Conservation (phyloP, 306 rosid genomes). For the Fragaria iinumae region DNA sequence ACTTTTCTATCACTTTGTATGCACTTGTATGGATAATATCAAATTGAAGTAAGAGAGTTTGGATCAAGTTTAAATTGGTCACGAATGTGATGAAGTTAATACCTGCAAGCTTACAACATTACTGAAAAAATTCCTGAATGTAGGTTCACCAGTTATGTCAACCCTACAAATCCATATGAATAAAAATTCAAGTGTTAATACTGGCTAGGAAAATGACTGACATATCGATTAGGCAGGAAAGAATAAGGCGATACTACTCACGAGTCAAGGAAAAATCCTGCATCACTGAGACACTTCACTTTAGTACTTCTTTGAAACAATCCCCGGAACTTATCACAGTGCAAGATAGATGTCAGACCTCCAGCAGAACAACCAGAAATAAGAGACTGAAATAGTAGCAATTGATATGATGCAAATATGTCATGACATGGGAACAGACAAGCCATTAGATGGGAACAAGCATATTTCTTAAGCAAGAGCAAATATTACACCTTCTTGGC, state of each 20-base stretch:
- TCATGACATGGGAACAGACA: background rate
- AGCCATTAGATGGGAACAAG: background rate
- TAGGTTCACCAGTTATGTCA: constrained; percentile 63
- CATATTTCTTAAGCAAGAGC: constrained; percentile 2
- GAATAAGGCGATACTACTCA: constrained; percentile 28
- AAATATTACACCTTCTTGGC: constrained; percentile 53
- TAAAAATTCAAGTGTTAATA: background rate
- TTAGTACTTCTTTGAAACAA: constrained; percentile 49
- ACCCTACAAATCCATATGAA: constrained; percentile 33
- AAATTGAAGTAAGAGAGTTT: background rate
- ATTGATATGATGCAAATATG: background rate
- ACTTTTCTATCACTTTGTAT: background rate
- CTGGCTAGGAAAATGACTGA: constrained; percentile 1
- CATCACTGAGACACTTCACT: constrained; percentile 91
- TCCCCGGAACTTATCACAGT: constrained; percentile 66
- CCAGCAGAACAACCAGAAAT: constrained; percentile 92
- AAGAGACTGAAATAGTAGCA: constrained; percentile 57
- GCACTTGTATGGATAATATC: background rate
- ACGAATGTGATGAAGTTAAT: constrained; percentile 7
- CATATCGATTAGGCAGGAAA: constrained; percentile 9
- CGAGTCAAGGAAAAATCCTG: constrained; percentile 73
- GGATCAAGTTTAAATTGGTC: background rate
- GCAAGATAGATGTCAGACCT: constrained; percentile 74
- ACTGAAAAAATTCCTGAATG: constrained; percentile 53
- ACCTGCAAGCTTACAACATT: constrained; percentile 84